Base-by-base conservation (phyloP, 1,139 yeast genomes). In the Diutina pseudorugosa region DNA sequence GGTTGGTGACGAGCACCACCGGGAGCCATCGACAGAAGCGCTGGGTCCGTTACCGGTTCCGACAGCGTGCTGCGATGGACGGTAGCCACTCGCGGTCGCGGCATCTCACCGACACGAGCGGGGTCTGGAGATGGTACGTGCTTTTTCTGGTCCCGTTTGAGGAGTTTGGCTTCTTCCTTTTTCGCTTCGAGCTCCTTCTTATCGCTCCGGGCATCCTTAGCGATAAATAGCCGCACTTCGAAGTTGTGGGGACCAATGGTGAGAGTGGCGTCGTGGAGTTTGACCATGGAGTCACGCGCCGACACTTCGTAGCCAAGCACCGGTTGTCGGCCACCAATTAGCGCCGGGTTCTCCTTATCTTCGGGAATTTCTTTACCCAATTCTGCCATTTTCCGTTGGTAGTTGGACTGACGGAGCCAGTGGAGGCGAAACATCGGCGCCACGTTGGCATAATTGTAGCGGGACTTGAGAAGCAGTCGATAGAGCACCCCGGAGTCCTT, bases 261-360 rank as follows among this genome's bases (percentile, higher is more conserved):
- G 69, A 90, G 67, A 0, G 73, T 69, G 54, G 91, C 82, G 59
- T 91, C 97, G 60, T 94, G 81, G 55, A 93, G 69, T 62, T 89
- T 89, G 54, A 89, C 86, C 96, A 91, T 90, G 52, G 83, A 83
- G 59, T 93, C 98, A 58, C 95, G 73, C 41, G 85, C 85, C 64
- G 80, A 80, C 9, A 73, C 73, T 14, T 76, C 76, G 42, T 68
- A 61, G 6, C 75, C 71, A 51, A 75, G 65, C 43, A 77, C 71
- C 41, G 84, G 75, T 14, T 65, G 64, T 43, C 76, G 57, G 41
- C 56, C 64, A 40, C 63, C 72, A 44, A 61, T 66, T 44, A 62
- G 62, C 20, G 60, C 58, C 16, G 60, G 55, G 51, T 62, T 54
- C 52, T 18, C 54, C 51, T 40, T 54, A 47, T 55, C 60, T 42